Base-by-base conservation (phyloP, 2,329 filamentous ascomycete genomes). In the Sclerotinia subarctica region DNA sequence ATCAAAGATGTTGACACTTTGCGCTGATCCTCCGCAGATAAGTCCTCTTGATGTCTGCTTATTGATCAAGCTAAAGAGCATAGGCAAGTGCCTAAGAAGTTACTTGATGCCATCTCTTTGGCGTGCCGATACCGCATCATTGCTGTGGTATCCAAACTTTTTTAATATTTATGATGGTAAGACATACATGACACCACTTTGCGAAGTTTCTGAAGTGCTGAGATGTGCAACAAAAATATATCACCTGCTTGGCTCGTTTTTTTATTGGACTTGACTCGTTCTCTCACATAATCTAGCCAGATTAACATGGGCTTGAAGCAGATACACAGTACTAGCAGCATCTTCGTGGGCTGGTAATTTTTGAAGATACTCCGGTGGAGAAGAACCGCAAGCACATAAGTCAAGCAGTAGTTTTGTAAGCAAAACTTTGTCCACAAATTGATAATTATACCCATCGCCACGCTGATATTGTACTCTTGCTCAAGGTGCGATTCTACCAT, bases 351-450 rank as follows among this genome's bases (percentile, higher is more conserved):
- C 38, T 17, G 29, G 32, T 10, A 10, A 8, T 17, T 29, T 29
- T 29, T 2, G 8, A 58, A 24, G 7, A 29, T 29, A 7, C 8
- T 76, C 71, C n/a, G 67, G 72, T 7, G 72, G 69, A 35, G 64
- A 70, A 73, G n/a, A 7, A 74, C 73, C 32, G 75, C 73, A 64
- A 74, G 72, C 21, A 78, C 68, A 32, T 75, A 70, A 47, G 74
- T 74, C 75, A 72, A 44, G 76, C 74, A 5, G 77, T 74, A 5
- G 69, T 74, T 64, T 76, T 77, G 17, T 68, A 70, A 19, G 74
- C 44, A 29, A 72, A 2, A 7, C 52, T 68, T 68, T 65, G 72
- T 72, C 57, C 73, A 70, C 2, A 49, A 24, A 38, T 72, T 67
- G 17, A 73, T 64, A 4, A 32, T 65, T 10, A 69, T 8, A 24